phyloP scores from a whole-genome alignment of 73 alveolate species.

The Blepharisma stoltei region DNA sequence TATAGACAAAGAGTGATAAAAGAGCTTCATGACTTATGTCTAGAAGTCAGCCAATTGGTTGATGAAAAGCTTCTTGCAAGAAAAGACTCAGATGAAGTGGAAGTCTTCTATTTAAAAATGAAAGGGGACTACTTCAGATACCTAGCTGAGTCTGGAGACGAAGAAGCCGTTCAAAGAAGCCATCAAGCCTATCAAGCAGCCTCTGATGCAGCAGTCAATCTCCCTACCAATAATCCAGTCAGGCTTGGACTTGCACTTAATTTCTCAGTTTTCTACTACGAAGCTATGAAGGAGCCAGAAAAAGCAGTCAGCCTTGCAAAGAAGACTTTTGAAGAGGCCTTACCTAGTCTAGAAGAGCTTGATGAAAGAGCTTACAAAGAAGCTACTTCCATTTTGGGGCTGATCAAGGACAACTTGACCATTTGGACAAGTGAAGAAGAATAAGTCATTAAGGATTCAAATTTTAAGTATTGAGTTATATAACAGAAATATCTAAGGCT shows the following conservation, averaged over 20 bases:
- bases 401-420: constrained; percentile 69
- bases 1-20: constrained; percentile 59
- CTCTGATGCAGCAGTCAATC: constrained; percentile 46
- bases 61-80: constrained; percentile 47
- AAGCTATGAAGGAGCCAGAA: constrained; percentile 58
- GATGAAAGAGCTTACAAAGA: constrained; percentile 65
- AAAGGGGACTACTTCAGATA: constrained; percentile 83
- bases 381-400: constrained; percentile 54
- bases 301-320: constrained; percentile 67
- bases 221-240: constrained; percentile 65
- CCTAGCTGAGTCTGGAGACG: constrained; percentile 69
- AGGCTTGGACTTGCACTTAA: constrained; percentile 69
- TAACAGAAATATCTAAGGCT: too few species aligned
- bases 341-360: constrained; percentile 50
- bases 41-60: constrained; percentile 54
- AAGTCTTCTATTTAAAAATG: constrained; percentile 73
- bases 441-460: background rate
- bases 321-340: constrained; percentile 54
- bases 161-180: constrained; percentile 59
- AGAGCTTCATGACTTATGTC: constrained; percentile 66
- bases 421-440: constrained; percentile 70
- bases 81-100: constrained; percentile 57
- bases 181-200: constrained; percentile 60
- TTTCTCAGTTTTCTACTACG: constrained; percentile 72
- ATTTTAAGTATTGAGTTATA: too few species aligned